Conservation (phyloP, 768 basidiomycete genomes). For the Chlorophyllum brunneum region DNA sequence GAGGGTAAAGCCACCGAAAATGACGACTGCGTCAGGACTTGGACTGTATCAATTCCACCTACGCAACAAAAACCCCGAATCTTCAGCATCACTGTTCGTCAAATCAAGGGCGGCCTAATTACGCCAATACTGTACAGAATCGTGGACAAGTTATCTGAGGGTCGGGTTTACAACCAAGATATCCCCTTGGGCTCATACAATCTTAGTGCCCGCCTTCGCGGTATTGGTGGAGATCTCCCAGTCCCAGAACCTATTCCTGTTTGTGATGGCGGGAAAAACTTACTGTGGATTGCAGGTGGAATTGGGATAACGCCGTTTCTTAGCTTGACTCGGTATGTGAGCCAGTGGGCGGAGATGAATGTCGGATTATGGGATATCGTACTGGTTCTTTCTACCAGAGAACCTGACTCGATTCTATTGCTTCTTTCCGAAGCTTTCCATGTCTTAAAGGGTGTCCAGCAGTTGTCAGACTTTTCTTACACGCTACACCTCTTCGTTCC, state of each 20-base stretch:
- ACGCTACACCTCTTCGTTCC: constrained; percentile 39
- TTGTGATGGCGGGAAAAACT: constrained; percentile 17
- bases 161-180: constrained; percentile 15
- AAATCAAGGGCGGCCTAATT: constrained; percentile 53
- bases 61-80: constrained; percentile 9
- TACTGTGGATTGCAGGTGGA: constrained; percentile 60
- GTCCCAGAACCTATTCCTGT: constrained; percentile 14
- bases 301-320: constrained; percentile 67
- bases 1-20: constrained; percentile 39
- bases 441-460: neutral
- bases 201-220: constrained; percentile 43
- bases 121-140: constrained; percentile 53
- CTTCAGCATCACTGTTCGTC: constrained; percentile 24
- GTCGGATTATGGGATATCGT: constrained; percentile 33
- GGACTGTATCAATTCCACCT: constrained; percentile 48
- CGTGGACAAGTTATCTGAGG: constrained; percentile 34
- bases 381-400: constrained; percentile 47
- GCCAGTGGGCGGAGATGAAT: neutral
- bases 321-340: constrained; percentile 36
- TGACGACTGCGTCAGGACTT: constrained; percentile 62
- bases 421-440: constrained; percentile 33
- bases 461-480: constrained; percentile 20
- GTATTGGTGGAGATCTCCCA: constrained; percentile 41
- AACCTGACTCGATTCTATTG: constrained; percentile 46
- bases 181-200: constrained; percentile 32